Base-by-base conservation (phyloP, 140 eudicot species). In the Stevia rebaudiana region DNA sequence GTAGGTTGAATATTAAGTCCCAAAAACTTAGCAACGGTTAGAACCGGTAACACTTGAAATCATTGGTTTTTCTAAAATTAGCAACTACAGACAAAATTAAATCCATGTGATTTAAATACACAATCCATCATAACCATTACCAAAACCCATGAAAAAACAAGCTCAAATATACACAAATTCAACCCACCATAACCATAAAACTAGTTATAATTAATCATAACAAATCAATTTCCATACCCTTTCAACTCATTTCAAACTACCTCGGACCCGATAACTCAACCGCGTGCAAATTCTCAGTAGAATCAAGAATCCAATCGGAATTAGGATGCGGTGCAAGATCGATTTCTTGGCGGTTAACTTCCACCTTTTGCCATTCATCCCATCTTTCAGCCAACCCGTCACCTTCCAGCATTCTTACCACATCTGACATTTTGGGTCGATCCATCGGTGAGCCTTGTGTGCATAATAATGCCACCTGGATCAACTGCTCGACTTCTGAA, bases 281-380 rank as follows among this genome's bases (percentile, higher is more conserved):
- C 0, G 95, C 97, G 58, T 90, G 97, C 25, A 90, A 70, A 62
- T 86, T 86, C 23, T 90, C 97, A 0, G 95, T 90, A 1, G 97
- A 90, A 65, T 90, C 97, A 31, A 90, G 79, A 56, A 90, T 79
- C 97, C 97, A 90, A 52, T 90, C 97, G 13, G 97, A 90, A 48
- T 44, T 75, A 0, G 90, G 74, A 36, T 81, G 95, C 0, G 97
- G 95, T 10, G 86, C 94, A 36, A 90, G 79, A 58, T 90, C 97
- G 8, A 86, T 80, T 56, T 90, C 97, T 58, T 86, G 86, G 6
- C 95, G 80, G n/a, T 74, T 82, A 68, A 83, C 90, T 55, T 90
- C 97, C 0, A 81, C 97, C 77, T 90, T 90, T 62, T 90, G 97
- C 95, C 95, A 89, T 71, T 89, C 97, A 30, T 89, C 97, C 97